phyloP scores from a whole-genome alignment of 176 grass and related monocot species.

The Triticum urartu region DNA sequence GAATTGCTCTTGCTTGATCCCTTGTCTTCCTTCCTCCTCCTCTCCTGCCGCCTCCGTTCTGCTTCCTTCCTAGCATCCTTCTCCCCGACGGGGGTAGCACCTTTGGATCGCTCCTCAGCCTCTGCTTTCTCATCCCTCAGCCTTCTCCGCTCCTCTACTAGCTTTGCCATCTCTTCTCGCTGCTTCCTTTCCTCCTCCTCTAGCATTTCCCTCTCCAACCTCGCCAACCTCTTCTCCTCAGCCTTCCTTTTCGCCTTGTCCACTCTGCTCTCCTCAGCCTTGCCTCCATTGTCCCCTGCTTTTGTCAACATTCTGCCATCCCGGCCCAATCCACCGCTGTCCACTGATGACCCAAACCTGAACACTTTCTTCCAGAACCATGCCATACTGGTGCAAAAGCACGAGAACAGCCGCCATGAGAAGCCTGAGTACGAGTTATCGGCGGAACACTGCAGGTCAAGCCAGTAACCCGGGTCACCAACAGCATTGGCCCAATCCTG shows the following conservation, averaged over 20 bases:
- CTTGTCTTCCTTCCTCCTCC: constrained; percentile 77
- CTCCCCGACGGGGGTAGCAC: constrained; percentile 57
- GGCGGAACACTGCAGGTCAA: constrained; percentile 36
- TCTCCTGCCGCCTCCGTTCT: constrained; percentile 59
- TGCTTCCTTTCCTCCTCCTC: constrained; percentile 98
- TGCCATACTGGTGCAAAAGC: constrained; percentile 24
- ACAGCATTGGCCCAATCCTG: constrained; percentile 58
- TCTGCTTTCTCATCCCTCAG: constrained; percentile 81
- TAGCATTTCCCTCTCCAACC: constrained; percentile 87
- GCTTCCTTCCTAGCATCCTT: constrained; percentile 62
- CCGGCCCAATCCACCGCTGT: constrained; percentile 24
- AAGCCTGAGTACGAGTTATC: constrained; percentile 45
- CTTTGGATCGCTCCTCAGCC: constrained; percentile 72
- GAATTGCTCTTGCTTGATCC: constrained; percentile 91
- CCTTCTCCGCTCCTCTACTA: constrained; percentile 86
- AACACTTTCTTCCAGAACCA: constrained; percentile 65
- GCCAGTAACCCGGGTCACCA: constrained; percentile 40
- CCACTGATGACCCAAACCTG: constrained; percentile 51
- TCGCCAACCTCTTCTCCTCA: constrained; percentile 78
- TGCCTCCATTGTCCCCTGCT: constrained; percentile 55
- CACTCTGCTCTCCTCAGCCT: constrained; percentile 60
- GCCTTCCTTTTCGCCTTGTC: constrained; percentile 85
- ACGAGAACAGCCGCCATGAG: constrained; percentile 37
- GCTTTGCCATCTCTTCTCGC: constrained; percentile 74
- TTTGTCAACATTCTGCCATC: constrained; percentile 46